These are phyloP conservation scores for Orbilia brochopaga DNA, from an alignment of 2,329 filamentous ascomycete species.

Conservation along the genomic window DNA sequence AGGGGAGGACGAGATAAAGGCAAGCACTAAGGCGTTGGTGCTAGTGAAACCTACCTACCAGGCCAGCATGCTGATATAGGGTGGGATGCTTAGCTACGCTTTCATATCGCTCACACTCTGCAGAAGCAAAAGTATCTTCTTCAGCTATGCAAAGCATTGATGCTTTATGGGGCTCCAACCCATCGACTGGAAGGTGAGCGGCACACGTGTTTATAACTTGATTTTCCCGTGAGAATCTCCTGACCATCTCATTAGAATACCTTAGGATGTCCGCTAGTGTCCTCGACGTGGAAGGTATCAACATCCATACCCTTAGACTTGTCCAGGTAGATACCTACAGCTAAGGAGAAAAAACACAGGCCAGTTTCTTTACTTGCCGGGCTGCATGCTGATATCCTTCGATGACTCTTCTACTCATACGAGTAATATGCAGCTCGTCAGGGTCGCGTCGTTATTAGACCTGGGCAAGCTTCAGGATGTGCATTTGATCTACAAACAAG, in stretches of 20 bases:
- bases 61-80: not conserved
- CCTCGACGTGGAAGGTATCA: conserved; percentile 74
- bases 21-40: conserved; percentile 15
- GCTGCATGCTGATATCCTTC: conserved; percentile 94
- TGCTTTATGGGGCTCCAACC: conserved; percentile 88
- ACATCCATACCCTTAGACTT: not conserved
- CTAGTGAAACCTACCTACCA: too few relatives aligned
- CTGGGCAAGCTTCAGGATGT: conserved; percentile 75
- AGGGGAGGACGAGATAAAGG: conserved; percentile 60
- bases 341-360: conserved; percentile 55
- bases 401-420: conserved; percentile 76
- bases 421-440: conserved; percentile 78
- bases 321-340: not conserved
- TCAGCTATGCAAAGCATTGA: conserved; percentile 82
- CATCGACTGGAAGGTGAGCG: conserved; percentile 75
- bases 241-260: conserved; percentile 64
- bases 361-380: conserved; percentile 87
- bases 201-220: not conserved
- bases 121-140: conserved; percentile 81
- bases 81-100: conserved; percentile 61
- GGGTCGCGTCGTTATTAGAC: conserved; percentile 72
- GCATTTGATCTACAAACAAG: conserved; percentile 77
- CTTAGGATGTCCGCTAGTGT: conserved; percentile 89
- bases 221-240: not conserved
- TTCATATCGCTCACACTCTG: conserved; percentile 72